Percentiles rank a stretch among this genome's conserved stretches.
Evolutionary conservation across 352 stramenopile genomes (phyloP).

Genomic region (Pythium sp.): DNA sequence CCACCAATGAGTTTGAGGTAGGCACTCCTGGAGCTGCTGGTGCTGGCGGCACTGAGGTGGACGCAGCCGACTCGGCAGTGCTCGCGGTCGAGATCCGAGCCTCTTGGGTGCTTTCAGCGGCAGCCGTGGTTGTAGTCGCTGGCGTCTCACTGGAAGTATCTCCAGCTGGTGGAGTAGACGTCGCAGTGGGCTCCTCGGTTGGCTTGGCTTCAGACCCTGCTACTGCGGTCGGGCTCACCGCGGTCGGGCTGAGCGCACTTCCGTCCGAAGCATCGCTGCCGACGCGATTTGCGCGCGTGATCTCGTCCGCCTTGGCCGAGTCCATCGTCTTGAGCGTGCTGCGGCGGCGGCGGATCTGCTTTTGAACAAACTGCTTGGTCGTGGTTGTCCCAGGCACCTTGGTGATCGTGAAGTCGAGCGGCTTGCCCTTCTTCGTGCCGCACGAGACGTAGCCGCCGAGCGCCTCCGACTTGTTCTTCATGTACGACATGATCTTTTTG

Average conservation of each 20-base stretch:
- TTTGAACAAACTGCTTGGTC: slow-evolving; percentile 46
- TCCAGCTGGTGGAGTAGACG: not conserved
- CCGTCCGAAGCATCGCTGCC: slow-evolving; percentile 48
- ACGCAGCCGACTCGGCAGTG: slow-evolving; percentile 1
- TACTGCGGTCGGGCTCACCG: slow-evolving; percentile 1
- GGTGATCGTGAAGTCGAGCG: slow-evolving; percentile 40
- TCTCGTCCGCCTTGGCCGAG: slow-evolving; percentile 45
- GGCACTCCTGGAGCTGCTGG: not conserved
- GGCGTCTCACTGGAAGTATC: not conserved
- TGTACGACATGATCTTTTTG: slow-evolving; percentile 43
- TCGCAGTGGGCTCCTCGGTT: not conserved
- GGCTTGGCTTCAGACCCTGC: not conserved
- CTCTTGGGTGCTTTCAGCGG: not conserved
- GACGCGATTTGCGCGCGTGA: slow-evolving; percentile 34
- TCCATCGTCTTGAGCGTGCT: slow-evolving; percentile 36
- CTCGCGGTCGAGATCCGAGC: slow-evolving; percentile 2
- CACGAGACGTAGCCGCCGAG: slow-evolving; percentile 49
- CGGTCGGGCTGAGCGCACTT: slow-evolving; percentile 43
- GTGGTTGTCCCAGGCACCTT: slow-evolving; percentile 25
- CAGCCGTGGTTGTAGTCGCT: not conserved
- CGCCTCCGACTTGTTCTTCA: slow-evolving; percentile 40
- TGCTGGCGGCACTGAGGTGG: not conserved
- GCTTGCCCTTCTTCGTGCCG: slow-evolving; percentile 40
- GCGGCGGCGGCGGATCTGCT: slow-evolving; percentile 35
- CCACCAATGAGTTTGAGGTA: not conserved